phyloP scores from a whole-genome alignment of 345 rosid species.

The Psidium friedrichsthalianum region DNA sequence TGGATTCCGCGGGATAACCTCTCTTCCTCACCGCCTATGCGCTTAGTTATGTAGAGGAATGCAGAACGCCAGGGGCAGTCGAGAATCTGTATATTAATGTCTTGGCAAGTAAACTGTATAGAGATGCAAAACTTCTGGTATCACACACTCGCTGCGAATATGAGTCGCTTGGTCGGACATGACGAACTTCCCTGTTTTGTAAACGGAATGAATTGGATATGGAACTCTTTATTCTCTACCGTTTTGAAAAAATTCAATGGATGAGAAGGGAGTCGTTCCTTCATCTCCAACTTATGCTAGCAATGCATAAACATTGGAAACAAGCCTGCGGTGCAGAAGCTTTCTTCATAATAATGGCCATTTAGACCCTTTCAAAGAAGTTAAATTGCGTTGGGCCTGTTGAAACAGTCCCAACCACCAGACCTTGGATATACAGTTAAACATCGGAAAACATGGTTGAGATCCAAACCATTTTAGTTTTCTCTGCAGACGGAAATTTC shows the following conservation, averaged over 20 bases:
- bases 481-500: background rate
- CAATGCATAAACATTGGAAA: background rate
- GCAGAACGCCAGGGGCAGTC: background rate
- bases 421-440: background rate
- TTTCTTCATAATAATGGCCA: background rate
- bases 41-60: background rate
- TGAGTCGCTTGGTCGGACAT: background rate
- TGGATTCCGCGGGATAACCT: background rate
- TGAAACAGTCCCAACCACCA: background rate
- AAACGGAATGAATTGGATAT: background rate
- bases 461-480: background rate
- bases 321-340: background rate
- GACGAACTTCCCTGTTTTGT: background rate
- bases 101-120: background rate
- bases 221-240: background rate
- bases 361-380: background rate
- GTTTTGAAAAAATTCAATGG: background rate
- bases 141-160: background rate
- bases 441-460: background rate
- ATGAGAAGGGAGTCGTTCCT: background rate
- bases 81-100: background rate
- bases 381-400: background rate
- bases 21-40: rapidly evolving
- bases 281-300: background rate
- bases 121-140: background rate